Evolutionary conservation across 371 early-diverging fungal genomes (phyloP), one percentile per base, ranked within the genome.

Genomic region (Mortierella sp.): DNA sequence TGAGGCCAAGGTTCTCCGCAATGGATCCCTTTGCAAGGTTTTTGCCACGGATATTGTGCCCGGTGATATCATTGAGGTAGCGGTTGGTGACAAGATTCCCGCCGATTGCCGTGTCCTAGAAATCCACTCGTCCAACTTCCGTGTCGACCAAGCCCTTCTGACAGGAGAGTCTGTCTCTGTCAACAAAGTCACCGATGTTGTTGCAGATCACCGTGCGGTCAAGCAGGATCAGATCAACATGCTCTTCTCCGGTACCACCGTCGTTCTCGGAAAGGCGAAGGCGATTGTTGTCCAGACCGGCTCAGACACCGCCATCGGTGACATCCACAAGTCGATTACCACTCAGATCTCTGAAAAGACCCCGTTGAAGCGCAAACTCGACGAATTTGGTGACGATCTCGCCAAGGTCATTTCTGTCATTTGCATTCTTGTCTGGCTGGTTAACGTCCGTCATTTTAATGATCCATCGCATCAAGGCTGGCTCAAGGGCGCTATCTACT

Each of bases 141-240:
- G 92, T 65, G 83, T 95, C 39, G 99, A 99, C 82, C 98, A 99
- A 78, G 91, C 99, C 48, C 83, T 98, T 37, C 83, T 99, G 51
- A 99, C 99, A 14, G 99, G 99, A 60, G 99, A 99, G 79, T 91
- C 95, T n/a, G 91, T 92, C 37, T 91, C 93, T 63, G 97, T 99
- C 12, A 85, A 84, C 82, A 99, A 99, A 81, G 86, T 89, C 26
- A 71, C 85, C 1, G 82, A 76, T 3, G 61, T 89, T 21, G 86
- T 95, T 50, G 39, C 76, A 3, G 94, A 92, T 62, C 58, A 56
- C 27, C 82, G 87, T 17, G 94, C 94, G 24, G 97, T 97, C 56
- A 94, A 94, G 82, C 97, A 97, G 80, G 99, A 99, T 84, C 94
- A 94, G 80, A 72, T 85, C 70, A 97, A 98, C 83, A 96, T 98